phyloP scores from a whole-genome alignment of 176 grass and related monocot genomes.

The Phyllostachys edulis region DNA sequence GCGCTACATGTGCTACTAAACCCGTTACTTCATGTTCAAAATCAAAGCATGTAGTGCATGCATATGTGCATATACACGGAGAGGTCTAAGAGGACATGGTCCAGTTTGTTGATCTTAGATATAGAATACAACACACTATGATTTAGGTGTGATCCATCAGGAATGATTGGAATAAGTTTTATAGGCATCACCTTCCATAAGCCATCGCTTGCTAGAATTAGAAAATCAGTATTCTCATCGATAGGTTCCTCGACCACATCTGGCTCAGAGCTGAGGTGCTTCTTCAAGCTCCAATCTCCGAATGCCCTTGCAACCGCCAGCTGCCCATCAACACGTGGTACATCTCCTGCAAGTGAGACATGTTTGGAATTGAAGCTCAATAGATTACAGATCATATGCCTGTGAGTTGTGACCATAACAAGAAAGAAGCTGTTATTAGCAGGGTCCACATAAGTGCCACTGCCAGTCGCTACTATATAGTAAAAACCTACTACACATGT shows the following conservation, averaged over 20 bases:
- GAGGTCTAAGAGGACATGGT: background rate
- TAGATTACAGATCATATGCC: background rate
- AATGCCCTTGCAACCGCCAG: constrained; percentile 95
- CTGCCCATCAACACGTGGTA: constrained; percentile 92
- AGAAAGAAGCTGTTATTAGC: constrained; percentile 16
- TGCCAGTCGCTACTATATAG: background rate
- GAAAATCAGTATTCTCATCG: constrained; percentile 57
- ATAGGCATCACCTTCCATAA: constrained; percentile 88
- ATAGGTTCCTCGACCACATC: constrained; percentile 50
- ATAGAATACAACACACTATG: background rate
- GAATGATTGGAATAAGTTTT: constrained; percentile 7
- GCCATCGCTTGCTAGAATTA: constrained; percentile 98
- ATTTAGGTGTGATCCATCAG: constrained; percentile 1
- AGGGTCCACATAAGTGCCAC: background rate
- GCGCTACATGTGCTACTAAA: background rate
- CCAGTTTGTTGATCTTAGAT: background rate
- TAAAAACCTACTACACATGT: background rate
- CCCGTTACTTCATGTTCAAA: background rate
- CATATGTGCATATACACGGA: background rate
- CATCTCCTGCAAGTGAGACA: constrained; percentile 70
- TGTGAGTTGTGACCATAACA: background rate
- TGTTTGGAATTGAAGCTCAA: constrained; percentile 7
- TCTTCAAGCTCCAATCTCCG: constrained; percentile 88
- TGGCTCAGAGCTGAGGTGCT: constrained; percentile 90
- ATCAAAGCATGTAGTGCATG: background rate